These are phyloP conservation scores for Oxalis stricta DNA, from an alignment of 441 rosid species.

Conservation along the genomic window DNA sequence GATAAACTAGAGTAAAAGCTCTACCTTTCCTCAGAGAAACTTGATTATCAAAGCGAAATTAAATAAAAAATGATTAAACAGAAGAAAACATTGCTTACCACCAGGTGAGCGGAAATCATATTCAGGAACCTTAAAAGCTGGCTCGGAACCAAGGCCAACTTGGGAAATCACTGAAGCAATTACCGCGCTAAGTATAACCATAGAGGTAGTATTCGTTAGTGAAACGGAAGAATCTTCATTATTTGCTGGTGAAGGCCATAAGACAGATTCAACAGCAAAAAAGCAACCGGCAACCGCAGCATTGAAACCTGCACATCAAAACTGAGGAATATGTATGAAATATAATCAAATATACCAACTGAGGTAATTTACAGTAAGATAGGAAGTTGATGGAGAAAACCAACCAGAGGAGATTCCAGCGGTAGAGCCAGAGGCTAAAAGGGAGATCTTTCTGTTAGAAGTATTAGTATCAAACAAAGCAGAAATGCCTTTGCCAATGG, in stretches of 20 bases:
- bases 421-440: conserved; percentile 81
- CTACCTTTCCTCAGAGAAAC: too few relatives aligned
- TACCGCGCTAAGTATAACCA: conserved; percentile 88
- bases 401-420: conserved; percentile 87
- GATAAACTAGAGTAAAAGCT: too few relatives aligned
- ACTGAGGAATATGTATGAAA: too few relatives aligned
- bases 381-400: too few relatives aligned
- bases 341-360: too few relatives aligned
- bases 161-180: conserved; percentile 80
- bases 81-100: too few relatives aligned
- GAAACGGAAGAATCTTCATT: conserved; percentile 43
- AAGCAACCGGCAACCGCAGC: conserved; percentile 97
- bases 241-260: conserved; percentile 69
- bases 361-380: too few relatives aligned
- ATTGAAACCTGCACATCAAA: conserved; percentile 65
- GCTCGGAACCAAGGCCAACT: conserved; percentile 82
- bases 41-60: too few relatives aligned
- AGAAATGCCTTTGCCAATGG: conserved; percentile 53
- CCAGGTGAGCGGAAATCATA: conserved; percentile 87
- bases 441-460: conserved; percentile 39
- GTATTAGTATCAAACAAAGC: conserved; percentile 28
- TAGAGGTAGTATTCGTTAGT: conserved; percentile 69
- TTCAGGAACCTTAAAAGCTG: conserved; percentile 80
- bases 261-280: conserved; percentile 82
- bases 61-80: too few relatives aligned